Evolutionary conservation across 352 stramenopile genomes (phyloP).

Genomic region (Phytopythium ostracodes): DNA sequence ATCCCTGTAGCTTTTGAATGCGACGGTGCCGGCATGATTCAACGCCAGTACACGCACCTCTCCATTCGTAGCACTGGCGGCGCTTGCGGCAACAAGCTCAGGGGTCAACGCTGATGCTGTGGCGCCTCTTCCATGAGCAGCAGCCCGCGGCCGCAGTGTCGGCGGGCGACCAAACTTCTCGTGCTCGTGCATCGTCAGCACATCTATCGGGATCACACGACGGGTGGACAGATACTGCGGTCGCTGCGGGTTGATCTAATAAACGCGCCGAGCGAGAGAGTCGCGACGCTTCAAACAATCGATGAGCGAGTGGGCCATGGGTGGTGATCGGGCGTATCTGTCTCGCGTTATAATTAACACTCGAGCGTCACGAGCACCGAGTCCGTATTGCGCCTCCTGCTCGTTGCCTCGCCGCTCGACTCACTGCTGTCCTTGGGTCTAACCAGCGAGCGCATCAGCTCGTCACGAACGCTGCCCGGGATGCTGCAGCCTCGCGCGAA

Average conservation of each 20-base stretch:
- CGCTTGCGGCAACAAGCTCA: background rate
- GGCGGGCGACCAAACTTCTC: slow-evolving; percentile 43
- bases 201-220: background rate
- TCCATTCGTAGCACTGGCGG: background rate
- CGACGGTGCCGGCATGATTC: no score
- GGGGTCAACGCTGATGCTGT: background rate
- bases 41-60: slow-evolving; percentile 1
- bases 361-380: slow-evolving; percentile 22
- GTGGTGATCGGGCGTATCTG: background rate
- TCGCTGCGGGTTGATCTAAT: background rate
- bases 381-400: background rate
- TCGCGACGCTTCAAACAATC: slow-evolving; percentile 1
- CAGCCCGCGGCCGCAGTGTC: slow-evolving; percentile 48
- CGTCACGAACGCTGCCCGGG: slow-evolving; percentile 3
- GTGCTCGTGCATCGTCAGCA: slow-evolving; percentile 31
- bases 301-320: background rate
- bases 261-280: background rate
- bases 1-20: no score
- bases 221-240: background rate
- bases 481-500: slow-evolving; percentile 23
- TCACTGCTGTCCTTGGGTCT: background rate
- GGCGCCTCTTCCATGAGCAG: slow-evolving; percentile 10
- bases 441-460: slow-evolving; percentile 5
- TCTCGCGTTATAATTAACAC: slow-evolving; percentile 8
- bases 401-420: background rate